These are phyloP conservation scores for Mycocentrospora acerina DNA, from an alignment of 2,329 filamentous ascomycete species.

Conservation along the genomic window DNA sequence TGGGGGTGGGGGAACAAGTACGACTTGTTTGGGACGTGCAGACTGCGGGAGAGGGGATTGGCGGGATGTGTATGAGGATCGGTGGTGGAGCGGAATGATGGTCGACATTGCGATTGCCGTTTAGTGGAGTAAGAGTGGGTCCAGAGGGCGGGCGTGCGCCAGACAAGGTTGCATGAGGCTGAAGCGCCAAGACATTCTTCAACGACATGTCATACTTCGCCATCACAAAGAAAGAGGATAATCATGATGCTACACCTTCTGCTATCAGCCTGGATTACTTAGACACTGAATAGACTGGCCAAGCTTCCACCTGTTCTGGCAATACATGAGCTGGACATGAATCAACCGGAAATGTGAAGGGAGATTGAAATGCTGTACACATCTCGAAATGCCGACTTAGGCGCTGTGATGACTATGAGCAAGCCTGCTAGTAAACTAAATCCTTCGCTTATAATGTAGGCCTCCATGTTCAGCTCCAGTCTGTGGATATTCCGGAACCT, in stretches of 20 bases:
- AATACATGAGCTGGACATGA: no score
- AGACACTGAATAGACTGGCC: no score
- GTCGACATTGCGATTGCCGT: constrained; percentile 19
- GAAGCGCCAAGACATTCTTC: constrained; percentile 8
- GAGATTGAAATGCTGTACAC: no score
- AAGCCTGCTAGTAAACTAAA: constrained; percentile 12
- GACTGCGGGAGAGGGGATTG: constrained; percentile 8
- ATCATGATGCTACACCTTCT: no score
- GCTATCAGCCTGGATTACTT: no score
- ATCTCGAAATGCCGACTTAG: no score
- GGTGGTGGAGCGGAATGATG: constrained; percentile 20
- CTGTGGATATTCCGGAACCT: constrained; percentile 4
- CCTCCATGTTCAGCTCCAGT: constrained; percentile 17
- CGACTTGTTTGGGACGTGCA: constrained; percentile 2
- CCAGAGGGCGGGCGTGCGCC: constrained; percentile 20
- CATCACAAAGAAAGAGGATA: background rate
- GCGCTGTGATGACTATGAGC: constrained; percentile 5
- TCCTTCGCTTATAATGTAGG: constrained; percentile 10
- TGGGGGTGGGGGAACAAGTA: constrained; percentile 7
- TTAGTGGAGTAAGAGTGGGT: constrained; percentile 23
- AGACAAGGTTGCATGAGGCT: constrained; percentile 11
- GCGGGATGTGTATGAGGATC: constrained; percentile 12
- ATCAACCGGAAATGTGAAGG: no score
- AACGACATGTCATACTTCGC: constrained; percentile 1
- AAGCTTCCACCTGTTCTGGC: no score